Evolutionary conservation across 1,139 yeast genomes (phyloP), one percentile per base, ranked within the genome.

Genomic region (Lizanozyma gosingica): DNA sequence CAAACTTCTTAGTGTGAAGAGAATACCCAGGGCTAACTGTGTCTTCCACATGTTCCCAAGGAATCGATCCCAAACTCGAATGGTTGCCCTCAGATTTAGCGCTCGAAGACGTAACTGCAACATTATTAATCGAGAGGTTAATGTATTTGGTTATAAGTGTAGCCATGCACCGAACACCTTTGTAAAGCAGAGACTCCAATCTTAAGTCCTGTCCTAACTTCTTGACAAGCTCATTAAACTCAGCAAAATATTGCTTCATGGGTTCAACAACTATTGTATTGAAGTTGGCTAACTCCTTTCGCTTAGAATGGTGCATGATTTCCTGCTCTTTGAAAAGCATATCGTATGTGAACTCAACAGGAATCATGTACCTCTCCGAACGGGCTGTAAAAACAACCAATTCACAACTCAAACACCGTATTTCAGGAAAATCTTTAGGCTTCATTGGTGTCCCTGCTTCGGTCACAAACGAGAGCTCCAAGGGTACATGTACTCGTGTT

Each of bases 331-430:
- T 22, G 45, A 60, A 65, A 14, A 69, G 53, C 53, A 67, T 56
- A 36, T 62, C 67, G 45, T 67, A 73, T 45, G 62, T 64, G 40
- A 70, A 55, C 43, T 69, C 74, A 15, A 69, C 45, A 1, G 75
- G 75, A 15, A 69, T 60, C 11, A 59, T 56, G 22, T 51, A 45
- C 37, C 57, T 56, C 9, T 55, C 54, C 2, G 73, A 62, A 35
- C 59, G 50, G 14, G 67, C 46, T 1, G 72, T 63, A 14, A 61
- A 46, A 1, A 57, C 68, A 9, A 58, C 59, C 37, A 69, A 53
- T 39, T 67, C 73, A 2, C 60, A 57, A 3, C 43, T 37, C 3
- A 67, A 42, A 0, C 46, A 35, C 45, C 63, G 65, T 37, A 69
- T 50, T 33, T 59, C 60, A 2, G 73, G 73, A 11, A 22, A 22